Evolutionary conservation across 164 flowering plant species (phyloP).

Genomic region (Vitis amurensis): DNA sequence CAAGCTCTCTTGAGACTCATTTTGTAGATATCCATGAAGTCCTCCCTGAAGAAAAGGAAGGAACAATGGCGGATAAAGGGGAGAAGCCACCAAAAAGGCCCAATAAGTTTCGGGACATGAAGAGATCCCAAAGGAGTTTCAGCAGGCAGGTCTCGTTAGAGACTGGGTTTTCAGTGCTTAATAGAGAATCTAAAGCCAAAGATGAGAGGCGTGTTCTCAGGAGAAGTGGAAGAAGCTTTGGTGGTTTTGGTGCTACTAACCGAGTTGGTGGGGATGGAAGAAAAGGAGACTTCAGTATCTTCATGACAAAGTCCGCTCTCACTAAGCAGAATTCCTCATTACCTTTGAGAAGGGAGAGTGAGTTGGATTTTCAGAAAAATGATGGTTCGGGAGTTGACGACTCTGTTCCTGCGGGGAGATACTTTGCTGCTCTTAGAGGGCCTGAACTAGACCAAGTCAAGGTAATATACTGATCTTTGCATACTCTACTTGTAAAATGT

Average conservation of each 20-base stretch:
- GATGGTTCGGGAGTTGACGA: conserved; percentile 40
- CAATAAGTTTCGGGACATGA: conserved; percentile 27
- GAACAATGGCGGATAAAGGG: conserved; percentile 5
- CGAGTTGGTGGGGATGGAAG: conserved; percentile 36
- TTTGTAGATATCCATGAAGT: conserved; percentile 62
- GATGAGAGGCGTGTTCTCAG: conserved; percentile 43
- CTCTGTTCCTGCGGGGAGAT: conserved; percentile 84
- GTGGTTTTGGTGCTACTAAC: conserved; percentile 47
- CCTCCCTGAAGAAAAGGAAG: conserved; percentile 41
- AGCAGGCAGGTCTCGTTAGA: conserved; percentile 87
- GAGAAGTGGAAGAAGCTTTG: conserved; percentile 81
- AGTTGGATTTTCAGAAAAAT: conserved; percentile 29
- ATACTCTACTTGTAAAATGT: neutral
- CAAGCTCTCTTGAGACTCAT: conserved; percentile 23
- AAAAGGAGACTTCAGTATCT: conserved; percentile 79
- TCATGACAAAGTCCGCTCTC: conserved; percentile 72
- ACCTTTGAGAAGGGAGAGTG: conserved; percentile 48
- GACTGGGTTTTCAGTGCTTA: conserved; percentile 79
- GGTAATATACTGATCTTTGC: conserved; percentile 35
- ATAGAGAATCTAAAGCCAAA: conserved; percentile 41
- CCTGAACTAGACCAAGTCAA: conserved; percentile 95
- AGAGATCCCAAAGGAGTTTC: conserved; percentile 40
- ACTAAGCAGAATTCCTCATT: conserved; percentile 62
- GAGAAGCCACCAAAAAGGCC: conserved; percentile 24
- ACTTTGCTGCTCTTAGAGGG: conserved; percentile 92